Conservation (phyloP, 441 rosid species). For the Populus hybrid region DNA sequence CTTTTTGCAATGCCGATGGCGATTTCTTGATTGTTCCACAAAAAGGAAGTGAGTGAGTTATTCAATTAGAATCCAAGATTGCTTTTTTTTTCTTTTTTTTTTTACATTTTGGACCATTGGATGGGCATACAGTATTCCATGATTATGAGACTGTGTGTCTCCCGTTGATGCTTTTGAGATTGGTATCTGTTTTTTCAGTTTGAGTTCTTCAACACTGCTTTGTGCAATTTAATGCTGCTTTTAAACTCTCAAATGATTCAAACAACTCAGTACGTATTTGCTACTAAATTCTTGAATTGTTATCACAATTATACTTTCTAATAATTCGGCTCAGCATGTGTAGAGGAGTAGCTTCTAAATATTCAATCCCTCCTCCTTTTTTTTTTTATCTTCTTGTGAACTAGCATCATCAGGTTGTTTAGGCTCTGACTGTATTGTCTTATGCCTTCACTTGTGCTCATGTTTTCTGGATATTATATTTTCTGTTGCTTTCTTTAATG, state of each 20-base stretch:
- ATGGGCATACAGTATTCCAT: neutral
- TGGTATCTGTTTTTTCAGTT: neutral
- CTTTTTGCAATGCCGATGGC: constrained; percentile 95
- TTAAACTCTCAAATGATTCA: neutral
- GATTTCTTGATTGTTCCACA: constrained; percentile 95
- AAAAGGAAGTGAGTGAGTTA: constrained; percentile 78
- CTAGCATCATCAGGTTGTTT: neutral
- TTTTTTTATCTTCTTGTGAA: no score
- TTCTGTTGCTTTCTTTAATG: neutral
- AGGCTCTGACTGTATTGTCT: neutral
- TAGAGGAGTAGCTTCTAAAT: neutral
- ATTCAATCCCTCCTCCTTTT: neutral
- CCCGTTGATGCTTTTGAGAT: neutral
- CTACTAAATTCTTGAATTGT: no score
- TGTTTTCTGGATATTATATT: constrained; percentile 11
- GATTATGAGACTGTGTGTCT: neutral
- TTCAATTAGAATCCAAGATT: neutral
- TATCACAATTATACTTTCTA: no score
- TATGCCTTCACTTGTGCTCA: neutral
- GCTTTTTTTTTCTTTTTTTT: neutral
- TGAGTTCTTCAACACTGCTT: neutral
- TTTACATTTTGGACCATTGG: neutral
- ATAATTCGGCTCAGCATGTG: no score
- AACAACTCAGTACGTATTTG: neutral
- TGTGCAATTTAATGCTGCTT: neutral